These are phyloP conservation scores for Rhodotorula sp. DNA, from an alignment of 1,284 basidiomycete species.

Conservation along the genomic window DNA sequence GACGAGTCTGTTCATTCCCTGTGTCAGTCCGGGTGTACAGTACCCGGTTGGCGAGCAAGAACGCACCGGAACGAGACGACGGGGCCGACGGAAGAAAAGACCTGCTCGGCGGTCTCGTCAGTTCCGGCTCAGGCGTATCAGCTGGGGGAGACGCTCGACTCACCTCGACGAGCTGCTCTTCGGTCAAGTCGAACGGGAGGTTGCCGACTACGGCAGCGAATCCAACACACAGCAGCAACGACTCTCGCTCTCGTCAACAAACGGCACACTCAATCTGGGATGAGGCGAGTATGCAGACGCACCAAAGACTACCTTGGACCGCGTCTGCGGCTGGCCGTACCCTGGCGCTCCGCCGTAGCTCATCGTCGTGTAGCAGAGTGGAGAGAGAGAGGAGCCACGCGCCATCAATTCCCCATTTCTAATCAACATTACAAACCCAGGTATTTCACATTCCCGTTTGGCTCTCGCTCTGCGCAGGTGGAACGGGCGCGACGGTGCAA, in stretches of 20 bases:
- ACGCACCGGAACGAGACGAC: constrained; percentile 77
- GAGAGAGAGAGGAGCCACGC: neutral
- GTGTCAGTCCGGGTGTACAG: constrained; percentile 4
- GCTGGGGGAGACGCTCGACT: neutral
- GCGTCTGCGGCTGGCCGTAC: constrained; percentile 31
- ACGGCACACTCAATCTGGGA: no score
- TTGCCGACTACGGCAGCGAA: constrained; percentile 33
- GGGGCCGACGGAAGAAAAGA: constrained; percentile 80
- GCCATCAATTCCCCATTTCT: no score
- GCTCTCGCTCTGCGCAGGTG: neutral
- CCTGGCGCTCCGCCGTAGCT: constrained; percentile 16
- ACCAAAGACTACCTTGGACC: constrained; percentile 35
- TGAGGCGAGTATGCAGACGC: neutral
- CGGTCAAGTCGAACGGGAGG: constrained; percentile 39
- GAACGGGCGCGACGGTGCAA: neutral
- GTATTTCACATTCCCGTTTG: neutral
- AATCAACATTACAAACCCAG: neutral
- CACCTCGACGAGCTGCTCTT: constrained; percentile 39
- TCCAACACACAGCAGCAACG: neutral
- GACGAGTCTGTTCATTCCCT: constrained; percentile 65
- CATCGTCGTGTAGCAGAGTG: constrained; percentile 1
- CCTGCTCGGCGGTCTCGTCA: constrained; percentile 25
- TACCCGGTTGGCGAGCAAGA: neutral
- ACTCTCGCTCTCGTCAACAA: neutral
- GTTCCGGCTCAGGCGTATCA: neutral